Percentiles rank a stretch among this genome's conserved stretches.
phyloP scores from a whole-genome alignment of 1,284 basidiomycete species.

The Ceratobasidium sp. region DNA sequence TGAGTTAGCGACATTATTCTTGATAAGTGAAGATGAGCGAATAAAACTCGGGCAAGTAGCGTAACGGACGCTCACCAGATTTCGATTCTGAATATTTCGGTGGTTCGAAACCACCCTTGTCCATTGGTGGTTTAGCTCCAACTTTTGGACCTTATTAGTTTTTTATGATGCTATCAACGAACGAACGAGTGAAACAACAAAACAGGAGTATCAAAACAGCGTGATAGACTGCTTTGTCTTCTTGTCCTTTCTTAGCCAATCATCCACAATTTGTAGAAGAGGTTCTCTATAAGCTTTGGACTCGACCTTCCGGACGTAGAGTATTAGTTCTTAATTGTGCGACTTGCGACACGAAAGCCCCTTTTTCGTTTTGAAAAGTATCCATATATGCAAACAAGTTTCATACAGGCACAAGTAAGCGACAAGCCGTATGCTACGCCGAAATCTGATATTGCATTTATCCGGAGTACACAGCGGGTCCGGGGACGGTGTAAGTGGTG shows the following conservation, averaged over 20 bases:
- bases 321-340: no score
- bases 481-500: conserved; percentile 63
- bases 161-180: no score
- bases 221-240: no score
- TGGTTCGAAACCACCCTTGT: conserved; percentile 23
- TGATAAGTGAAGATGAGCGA: no score
- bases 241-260: no score
- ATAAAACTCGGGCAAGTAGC: conserved; percentile 5
- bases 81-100: background rate
- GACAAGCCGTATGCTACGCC: background rate
- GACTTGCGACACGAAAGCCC: no score
- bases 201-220: no score
- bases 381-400: background rate
- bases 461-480: conserved; percentile 50
- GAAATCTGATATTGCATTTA: background rate
- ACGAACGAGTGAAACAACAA: no score
- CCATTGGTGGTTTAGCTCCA: background rate
- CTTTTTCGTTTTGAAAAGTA: background rate
- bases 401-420: background rate
- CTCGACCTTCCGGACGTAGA: no score
- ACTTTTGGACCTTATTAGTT: background rate
- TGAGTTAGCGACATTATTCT: no score
- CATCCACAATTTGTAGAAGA: no score
- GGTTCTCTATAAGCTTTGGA: no score
- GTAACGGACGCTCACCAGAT: conserved; percentile 10